Conservation (phyloP, 495 filamentous ascomycete genomes). For the Pyronema omphalodes region DNA sequence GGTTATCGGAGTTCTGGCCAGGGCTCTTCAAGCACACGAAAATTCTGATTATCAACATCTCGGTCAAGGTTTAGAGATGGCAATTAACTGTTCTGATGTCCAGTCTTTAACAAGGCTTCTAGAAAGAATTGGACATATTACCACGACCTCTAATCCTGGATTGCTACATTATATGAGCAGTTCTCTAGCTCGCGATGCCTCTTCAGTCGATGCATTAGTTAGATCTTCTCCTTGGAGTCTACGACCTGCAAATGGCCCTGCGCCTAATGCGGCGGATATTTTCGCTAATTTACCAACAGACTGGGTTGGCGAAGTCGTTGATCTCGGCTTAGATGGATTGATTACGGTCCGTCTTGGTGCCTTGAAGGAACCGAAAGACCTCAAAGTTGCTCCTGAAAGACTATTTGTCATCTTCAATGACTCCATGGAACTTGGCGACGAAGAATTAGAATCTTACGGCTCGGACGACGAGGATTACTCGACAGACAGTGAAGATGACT, state of each 20-base stretch:
- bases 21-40: conserved; percentile 5
- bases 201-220: conserved; percentile 13
- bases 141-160: conserved; percentile 3
- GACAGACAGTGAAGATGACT: conserved; percentile 21
- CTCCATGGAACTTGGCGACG: conserved; percentile 21
- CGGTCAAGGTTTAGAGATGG: conserved; percentile 6
- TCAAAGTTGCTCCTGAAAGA: conserved; percentile 31
- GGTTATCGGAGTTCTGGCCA: neutral
- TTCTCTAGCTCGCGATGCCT: conserved; percentile 16
- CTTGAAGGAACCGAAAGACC: conserved; percentile 30
- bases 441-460: conserved; percentile 1
- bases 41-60: conserved; percentile 10
- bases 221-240: conserved; percentile 10
- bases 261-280: conserved; percentile 5
- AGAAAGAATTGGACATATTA: no score
- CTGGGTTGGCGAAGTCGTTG: conserved; percentile 40
- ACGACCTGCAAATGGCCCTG: neutral
- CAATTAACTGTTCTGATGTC: no score
- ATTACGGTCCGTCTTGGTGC: conserved; percentile 37
- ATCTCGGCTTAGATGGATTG: conserved; percentile 34
- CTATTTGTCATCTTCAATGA: conserved; percentile 27
- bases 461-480: conserved; percentile 10
- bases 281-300: conserved; percentile 21
- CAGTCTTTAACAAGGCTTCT: no score
- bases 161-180: conserved; percentile 15